A percentile compares a stretch with the other conserved stretches of the same genome.
phyloP scores from a whole-genome alignment of 208 protist species.

The Vickermania ingenoplastis region DNA sequence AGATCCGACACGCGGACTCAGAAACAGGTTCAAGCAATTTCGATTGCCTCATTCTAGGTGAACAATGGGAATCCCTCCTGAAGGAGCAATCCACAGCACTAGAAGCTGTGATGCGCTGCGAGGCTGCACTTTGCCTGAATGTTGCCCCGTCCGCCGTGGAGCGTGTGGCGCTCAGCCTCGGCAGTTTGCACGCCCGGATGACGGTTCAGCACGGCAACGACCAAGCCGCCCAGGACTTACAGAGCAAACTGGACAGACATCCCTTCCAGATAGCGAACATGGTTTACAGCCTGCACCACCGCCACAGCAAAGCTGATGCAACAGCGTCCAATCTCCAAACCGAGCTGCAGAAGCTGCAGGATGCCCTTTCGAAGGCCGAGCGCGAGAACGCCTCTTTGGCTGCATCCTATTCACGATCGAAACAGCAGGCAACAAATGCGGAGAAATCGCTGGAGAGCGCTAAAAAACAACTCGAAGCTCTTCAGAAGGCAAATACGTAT shows the following conservation, averaged over 20 bases:
- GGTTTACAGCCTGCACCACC: not conserved
- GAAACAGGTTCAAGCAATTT: constrained; percentile 69
- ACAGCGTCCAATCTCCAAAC: not conserved
- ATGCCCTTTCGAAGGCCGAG: not conserved
- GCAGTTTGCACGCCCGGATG: constrained; percentile 79
- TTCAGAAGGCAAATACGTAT: not conserved
- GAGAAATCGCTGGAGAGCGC: too few relatives aligned
- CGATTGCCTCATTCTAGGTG: too few relatives aligned
- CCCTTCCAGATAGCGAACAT: too few relatives aligned
- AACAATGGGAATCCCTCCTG: constrained; percentile 56
- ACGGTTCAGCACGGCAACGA: constrained; percentile 74
- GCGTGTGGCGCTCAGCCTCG: constrained; percentile 47
- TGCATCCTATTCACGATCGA: not conserved
- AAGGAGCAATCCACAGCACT: constrained; percentile 22
- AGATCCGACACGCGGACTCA: constrained; percentile 8
- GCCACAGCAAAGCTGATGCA: not conserved
- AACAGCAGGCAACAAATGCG: too few relatives aligned
- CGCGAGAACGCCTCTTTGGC: not conserved
- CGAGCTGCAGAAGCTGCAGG: not conserved
- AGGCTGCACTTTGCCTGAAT: constrained; percentile 37
- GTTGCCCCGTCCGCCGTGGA: constrained; percentile 33
- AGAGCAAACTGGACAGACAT: not conserved
- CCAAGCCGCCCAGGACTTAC: constrained; percentile 53
- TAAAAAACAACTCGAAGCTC: not conserved
- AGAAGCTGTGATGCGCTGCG: constrained; percentile 33